Evolutionary conservation across 2,329 filamentous ascomycete genomes (phyloP), one percentile per base, ranked within the genome.

Genomic region (Neoscytalidium dimidiatum): DNA sequence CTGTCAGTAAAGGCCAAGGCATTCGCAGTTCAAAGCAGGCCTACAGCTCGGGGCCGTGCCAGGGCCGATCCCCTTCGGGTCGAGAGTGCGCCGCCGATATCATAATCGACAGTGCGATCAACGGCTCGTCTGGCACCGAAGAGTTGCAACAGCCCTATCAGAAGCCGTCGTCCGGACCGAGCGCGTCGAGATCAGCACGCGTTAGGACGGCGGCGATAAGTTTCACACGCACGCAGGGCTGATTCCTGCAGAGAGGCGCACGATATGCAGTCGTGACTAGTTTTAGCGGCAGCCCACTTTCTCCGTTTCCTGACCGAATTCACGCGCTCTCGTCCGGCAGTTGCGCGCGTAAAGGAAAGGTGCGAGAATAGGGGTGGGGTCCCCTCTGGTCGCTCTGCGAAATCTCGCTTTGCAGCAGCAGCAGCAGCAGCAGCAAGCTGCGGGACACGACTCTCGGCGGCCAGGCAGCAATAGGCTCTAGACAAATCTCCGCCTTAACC

Each of bases 271-370:
- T n/a, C 29, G 49, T 29, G 14, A n/a, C 14, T 11, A 33, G 17
- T n/a, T 29, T 19, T 52, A 52, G 29, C 49, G 44, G 44, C 44
- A 48, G 9, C 19, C 21, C 44, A 33, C 49, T 19, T 11, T 21
- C 23, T 11, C n/a, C n/a, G 17, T 52, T 8, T 26, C 19, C 28
- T n/a, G n/a, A n/a, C n/a, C n/a, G n/a, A n/a, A n/a, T n/a, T n/a
- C n/a, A n/a, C 3, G n/a, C 21, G n/a, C 21, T 26, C n/a, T 11
- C 43, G 43, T 21, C 43, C 19, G 43, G n/a, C 43, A 19, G 44
- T 52, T 52, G 49, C 49, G 49, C 49, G 49, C 49, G 49, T 52
- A 52, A n/a, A n/a, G n/a, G n/a, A n/a, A n/a, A n/a, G n/a, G n/a
- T n/a, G n/a, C n/a, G 49, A n/a, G n/a, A 52, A 52, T 52, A 52